A percentile compares a stretch with the other conserved stretches of the same genome.
phyloP scores from a whole-genome alignment of 2,329 filamentous ascomycete species.

The Penicillium sp. region DNA sequence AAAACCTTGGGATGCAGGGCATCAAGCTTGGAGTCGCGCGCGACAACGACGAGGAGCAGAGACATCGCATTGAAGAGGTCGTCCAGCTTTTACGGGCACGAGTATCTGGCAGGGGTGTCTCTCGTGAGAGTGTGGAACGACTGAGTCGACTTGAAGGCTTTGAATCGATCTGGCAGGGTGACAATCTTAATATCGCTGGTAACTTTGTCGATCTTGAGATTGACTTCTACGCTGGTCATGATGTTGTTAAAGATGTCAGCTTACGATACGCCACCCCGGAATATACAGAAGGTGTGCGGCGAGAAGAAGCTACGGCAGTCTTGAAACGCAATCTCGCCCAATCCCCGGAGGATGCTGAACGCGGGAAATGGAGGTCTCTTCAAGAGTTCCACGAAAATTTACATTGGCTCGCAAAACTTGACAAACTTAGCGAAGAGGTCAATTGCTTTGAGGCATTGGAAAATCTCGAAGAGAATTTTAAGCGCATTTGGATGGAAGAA shows the following conservation, averaged over 20 bases:
- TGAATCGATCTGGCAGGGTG: conserved; percentile 49
- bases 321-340: conserved; percentile 43
- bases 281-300: conserved; percentile 40
- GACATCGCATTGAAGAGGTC: conserved; percentile 43
- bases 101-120: conserved; percentile 45
- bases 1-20: conserved; percentile 40
- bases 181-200: conserved; percentile 47
- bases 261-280: conserved; percentile 45
- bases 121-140: conserved; percentile 45
- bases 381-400: conserved; percentile 45
- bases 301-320: conserved; percentile 45
- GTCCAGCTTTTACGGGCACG: conserved; percentile 41
- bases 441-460: conserved; percentile 50
- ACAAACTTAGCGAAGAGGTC: conserved; percentile 45
- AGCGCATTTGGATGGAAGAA: conserved; percentile 46
- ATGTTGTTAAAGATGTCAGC: conserved; percentile 45
- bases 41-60: conserved; percentile 44
- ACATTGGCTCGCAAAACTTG: conserved; percentile 45
- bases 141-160: conserved; percentile 46
- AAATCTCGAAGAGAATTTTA: conserved; percentile 43
- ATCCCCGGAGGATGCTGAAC: conserved; percentile 31
- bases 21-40: conserved; percentile 38
- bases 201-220: conserved; percentile 50
- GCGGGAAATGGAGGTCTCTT: conserved; percentile 39
- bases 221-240: conserved; percentile 42